Percentiles rank a stretch among this genome's conserved stretches.
phyloP scores from a whole-genome alignment of 306 rosid genomes.

The Prunus salicina region DNA sequence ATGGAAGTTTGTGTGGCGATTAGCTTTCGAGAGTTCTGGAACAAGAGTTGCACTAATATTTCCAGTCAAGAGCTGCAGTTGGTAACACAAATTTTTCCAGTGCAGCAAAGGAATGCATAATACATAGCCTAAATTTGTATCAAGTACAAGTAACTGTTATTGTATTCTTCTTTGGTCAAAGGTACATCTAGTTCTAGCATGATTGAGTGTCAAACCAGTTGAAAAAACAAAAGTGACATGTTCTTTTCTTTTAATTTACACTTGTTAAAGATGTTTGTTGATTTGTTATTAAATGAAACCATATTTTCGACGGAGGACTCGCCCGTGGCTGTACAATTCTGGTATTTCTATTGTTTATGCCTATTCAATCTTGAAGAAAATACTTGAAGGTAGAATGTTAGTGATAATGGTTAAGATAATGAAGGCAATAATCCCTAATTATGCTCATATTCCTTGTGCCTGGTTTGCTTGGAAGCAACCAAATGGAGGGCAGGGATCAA shows the following conservation, averaged over 20 bases:
- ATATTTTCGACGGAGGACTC: not conserved
- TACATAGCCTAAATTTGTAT: not conserved
- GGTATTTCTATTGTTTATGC: too few relatives aligned
- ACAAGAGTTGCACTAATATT: not conserved
- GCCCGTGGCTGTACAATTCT: too few relatives aligned
- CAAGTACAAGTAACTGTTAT: not conserved
- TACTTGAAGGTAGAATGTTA: not conserved
- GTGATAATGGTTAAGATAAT: not conserved
- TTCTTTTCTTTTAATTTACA: too few relatives aligned
- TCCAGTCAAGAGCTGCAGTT: not conserved
- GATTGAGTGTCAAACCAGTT: not conserved
- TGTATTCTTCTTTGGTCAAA: not conserved
- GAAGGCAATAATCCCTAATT: not conserved
- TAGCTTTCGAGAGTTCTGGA: not conserved
- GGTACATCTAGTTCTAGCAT: too few relatives aligned
- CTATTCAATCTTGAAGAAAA: not conserved
- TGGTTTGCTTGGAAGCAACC: slow-evolving; percentile 8
- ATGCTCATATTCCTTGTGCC: not conserved
- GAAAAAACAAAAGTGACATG: not conserved
- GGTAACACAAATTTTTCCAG: not conserved
- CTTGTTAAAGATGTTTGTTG: not conserved
- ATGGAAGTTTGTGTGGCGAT: not conserved
- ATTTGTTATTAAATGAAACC: not conserved
- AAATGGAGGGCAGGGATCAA: slow-evolving; percentile 42
- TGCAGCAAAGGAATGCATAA: not conserved